Base-by-base conservation (phyloP, 2,329 filamentous ascomycete species). In the Nemania sp. region DNA sequence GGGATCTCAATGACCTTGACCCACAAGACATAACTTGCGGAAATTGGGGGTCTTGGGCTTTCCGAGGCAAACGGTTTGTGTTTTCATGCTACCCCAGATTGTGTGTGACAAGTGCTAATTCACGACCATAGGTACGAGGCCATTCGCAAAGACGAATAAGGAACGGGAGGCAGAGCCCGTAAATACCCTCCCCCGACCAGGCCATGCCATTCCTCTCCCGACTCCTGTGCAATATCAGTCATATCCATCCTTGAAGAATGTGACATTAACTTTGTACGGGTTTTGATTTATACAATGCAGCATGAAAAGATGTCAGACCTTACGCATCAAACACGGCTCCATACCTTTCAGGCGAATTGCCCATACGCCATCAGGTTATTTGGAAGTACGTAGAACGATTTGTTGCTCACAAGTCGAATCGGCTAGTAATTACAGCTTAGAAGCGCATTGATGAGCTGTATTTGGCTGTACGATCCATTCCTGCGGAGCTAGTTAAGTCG, bases 11-110 rank as follows among this genome's bases (percentile, higher is more conserved):
- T 68, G 95, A 99, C 68, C 76, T 94, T 60, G 94, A 97, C 70
- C 92, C 93, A 6, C 90, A 95, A 68, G 94, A 97, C 72, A 79
- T 97, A 59, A 96, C 88, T 64, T 95, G 91, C 67, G 93, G 94
- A 50, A 99, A 99, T 73, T 99, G 91, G 91, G 94, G 94, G 9
- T 79, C 96, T 2, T 99, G 95, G 91, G 91, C 88, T 12, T 99
- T 99, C 78, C 84, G 94, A 74, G 94, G 94, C 64, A 99, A 99
- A 84, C 88, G 93, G 84, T 97, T 82, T 64, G 83, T 73, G 12
- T 43, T 44, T 30, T 28, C 22, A 6, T 23, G 31, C 22, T 30
- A 41, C 15, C 23, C 36, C 31, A 45, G 44, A 54, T 49, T 56
- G 40, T 5, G 30, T 24, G 28, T 31, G 6, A 9, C n/a, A 24